phyloP scores from a whole-genome alignment of 2,329 filamentous ascomycete species.

The Alternaria sp. region DNA sequence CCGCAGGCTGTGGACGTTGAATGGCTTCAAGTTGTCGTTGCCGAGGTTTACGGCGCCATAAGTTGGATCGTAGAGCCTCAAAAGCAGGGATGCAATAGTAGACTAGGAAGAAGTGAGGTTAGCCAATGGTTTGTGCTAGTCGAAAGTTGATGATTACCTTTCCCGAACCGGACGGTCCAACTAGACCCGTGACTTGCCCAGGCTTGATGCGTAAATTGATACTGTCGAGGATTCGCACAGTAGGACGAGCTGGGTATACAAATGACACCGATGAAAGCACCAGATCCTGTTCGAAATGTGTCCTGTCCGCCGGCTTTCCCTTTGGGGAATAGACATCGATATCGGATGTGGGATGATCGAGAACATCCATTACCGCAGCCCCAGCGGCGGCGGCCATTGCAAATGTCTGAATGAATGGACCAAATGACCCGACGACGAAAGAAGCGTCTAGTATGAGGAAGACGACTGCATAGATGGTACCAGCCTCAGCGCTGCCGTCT shows the following conservation, averaged over 20 bases:
- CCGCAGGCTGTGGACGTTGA: conserved; percentile 42
- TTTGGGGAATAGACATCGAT: conserved; percentile 49
- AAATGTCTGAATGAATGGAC: conserved; percentile 66
- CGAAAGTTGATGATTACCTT: conserved; percentile 1
- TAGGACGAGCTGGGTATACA: conserved; percentile 53
- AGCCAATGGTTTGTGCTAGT: not conserved
- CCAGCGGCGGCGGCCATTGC: conserved; percentile 61
- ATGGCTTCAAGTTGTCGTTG: conserved; percentile 30
- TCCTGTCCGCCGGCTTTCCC: conserved; percentile 23
- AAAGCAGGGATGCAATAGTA: conserved; percentile 52
- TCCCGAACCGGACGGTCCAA: conserved; percentile 53
- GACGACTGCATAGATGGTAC: conserved; percentile 68
- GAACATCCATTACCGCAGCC: conserved; percentile 53
- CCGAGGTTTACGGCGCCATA: conserved; percentile 38
- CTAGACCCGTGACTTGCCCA: conserved; percentile 54
- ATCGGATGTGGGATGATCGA: conserved; percentile 49
- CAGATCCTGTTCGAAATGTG: conserved; percentile 40
- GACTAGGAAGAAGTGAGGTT: conserved; percentile 44
- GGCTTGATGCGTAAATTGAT: conserved; percentile 47
- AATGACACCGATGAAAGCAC: conserved; percentile 50
- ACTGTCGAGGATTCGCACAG: conserved; percentile 48
- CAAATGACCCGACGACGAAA: conserved; percentile 68
- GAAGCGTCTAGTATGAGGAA: conserved; percentile 70
- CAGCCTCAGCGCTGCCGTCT: conserved; percentile 47
- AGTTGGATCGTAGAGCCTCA: conserved; percentile 49